Percentiles rank a stretch among this genome's conserved stretches.
Conservation (phyloP, 192 early-diverging fungal species). For the Coemansia sp. region DNA sequence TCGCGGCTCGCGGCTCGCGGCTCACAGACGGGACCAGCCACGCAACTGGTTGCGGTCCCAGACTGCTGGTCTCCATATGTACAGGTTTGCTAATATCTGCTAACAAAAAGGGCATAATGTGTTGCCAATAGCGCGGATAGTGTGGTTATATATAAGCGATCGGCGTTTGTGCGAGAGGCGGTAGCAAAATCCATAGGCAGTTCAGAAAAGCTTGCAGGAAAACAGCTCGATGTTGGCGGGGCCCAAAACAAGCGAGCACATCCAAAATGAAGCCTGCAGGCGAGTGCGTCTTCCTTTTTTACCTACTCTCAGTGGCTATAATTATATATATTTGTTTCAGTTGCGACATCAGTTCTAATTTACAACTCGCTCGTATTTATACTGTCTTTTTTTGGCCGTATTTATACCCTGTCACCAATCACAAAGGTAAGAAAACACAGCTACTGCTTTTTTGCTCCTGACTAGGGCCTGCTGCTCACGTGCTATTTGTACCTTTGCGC, state of each 20-base stretch:
- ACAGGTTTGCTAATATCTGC: not conserved
- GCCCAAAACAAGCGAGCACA: conserved; percentile 3
- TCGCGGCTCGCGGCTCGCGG: not conserved
- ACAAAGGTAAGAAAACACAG: conserved; percentile 7
- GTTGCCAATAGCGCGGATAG: not conserved
- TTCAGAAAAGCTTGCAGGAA: not conserved
- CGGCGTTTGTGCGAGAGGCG: not conserved
- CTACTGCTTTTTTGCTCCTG: not conserved
- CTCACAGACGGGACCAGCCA: not conserved
- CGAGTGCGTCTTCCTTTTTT: not conserved
- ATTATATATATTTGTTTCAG: not conserved
- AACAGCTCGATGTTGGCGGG: not conserved
- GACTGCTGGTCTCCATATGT: not conserved
- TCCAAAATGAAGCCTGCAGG: not conserved
- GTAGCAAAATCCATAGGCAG: not conserved
- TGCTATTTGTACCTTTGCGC: not conserved
- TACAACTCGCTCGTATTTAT: not conserved
- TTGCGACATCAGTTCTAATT: not conserved
- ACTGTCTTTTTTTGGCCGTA: not conserved
- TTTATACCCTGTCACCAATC: not conserved
- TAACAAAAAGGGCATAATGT: not conserved
- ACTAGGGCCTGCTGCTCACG: not conserved
- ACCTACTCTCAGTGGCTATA: not conserved
- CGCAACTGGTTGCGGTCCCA: not conserved
- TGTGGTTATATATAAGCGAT: not conserved